Evolutionary conservation across 257 asterid genomes (phyloP).

Genomic region (Coffea canephora): DNA sequence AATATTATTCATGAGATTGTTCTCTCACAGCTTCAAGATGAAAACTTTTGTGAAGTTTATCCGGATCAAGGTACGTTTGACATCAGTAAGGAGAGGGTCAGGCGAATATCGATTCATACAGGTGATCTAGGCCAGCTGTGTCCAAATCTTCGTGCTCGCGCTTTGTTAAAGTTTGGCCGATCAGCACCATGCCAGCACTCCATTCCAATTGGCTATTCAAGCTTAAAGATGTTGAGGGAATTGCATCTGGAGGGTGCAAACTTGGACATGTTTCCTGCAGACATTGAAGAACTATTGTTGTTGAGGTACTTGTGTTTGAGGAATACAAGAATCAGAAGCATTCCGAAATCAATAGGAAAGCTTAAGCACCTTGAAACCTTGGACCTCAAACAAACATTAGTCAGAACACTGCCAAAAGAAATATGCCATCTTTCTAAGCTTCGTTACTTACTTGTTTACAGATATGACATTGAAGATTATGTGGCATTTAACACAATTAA

Average conservation of each 20-base stretch:
- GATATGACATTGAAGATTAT: too few relatives aligned
- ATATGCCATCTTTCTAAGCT: too few relatives aligned
- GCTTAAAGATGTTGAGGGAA: background rate
- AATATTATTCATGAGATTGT: constrained; percentile 13
- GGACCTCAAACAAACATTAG: constrained; percentile 13
- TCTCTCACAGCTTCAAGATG: constrained; percentile 12
- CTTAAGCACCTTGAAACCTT: constrained; percentile 22
- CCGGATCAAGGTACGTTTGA: background rate
- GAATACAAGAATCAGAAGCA: constrained; percentile 11
- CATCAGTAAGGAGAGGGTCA: background rate
- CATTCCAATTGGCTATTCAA: background rate
- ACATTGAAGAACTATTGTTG: constrained; percentile 14
- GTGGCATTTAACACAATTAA: too few relatives aligned
- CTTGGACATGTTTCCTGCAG: constrained; percentile 16
- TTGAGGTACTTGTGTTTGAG: constrained; percentile 23
- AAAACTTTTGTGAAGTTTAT: constrained; percentile 3
- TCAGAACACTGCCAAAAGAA: too few relatives aligned
- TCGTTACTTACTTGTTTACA: too few relatives aligned
- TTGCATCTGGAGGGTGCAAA: constrained; percentile 3
- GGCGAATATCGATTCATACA: constrained; percentile 12
- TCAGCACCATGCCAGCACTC: background rate
- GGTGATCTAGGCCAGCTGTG: background rate
- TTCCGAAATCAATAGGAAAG: constrained; percentile 12
- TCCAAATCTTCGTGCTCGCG: background rate
- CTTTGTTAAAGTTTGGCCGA: background rate